Conservation (phyloP, 371 early-diverging fungal species). For the Zychaea mexicana region DNA sequence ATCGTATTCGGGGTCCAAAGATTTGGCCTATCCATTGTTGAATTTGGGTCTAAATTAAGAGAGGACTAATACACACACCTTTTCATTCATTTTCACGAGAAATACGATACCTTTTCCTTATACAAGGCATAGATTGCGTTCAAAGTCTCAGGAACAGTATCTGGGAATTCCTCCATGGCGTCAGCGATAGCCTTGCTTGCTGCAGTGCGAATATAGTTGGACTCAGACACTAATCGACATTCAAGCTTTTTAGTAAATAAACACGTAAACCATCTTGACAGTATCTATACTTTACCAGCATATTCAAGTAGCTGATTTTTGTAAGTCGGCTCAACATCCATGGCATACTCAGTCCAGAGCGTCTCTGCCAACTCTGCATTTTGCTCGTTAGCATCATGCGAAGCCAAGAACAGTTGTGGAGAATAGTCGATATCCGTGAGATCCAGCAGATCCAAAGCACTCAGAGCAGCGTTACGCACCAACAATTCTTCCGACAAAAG, state of each 20-base stretch:
- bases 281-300: slow-evolving; percentile 20
- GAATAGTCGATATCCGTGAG: slow-evolving; percentile 69
- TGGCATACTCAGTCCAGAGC: slow-evolving; percentile 82
- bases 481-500: slow-evolving; percentile 72
- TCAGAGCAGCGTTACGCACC: slow-evolving; percentile 80
- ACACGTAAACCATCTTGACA: slow-evolving; percentile 10
- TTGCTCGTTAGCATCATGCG: slow-evolving; percentile 60
- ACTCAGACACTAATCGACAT: slow-evolving; percentile 47
- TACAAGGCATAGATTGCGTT: slow-evolving; percentile 57
- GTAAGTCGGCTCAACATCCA: slow-evolving; percentile 62
- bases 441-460: slow-evolving; percentile 71
- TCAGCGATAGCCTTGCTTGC: slow-evolving; percentile 76
- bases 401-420: slow-evolving; percentile 65
- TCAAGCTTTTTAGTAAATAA: slow-evolving; percentile 14
- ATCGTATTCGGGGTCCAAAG: slow-evolving; percentile 91
- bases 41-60: neutral
- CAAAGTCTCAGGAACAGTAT: slow-evolving; percentile 50
- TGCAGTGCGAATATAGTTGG: slow-evolving; percentile 65
- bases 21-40: slow-evolving; percentile 51
- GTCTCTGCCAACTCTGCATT: slow-evolving; percentile 70
- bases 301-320: slow-evolving; percentile 56
- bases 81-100: neutral
- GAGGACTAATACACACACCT: neutral
- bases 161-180: slow-evolving; percentile 58
- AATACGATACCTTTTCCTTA: slow-evolving; percentile 35